Evolutionary conservation across 345 rosid genomes (phyloP).

Genomic region (Gossypium bickii): DNA sequence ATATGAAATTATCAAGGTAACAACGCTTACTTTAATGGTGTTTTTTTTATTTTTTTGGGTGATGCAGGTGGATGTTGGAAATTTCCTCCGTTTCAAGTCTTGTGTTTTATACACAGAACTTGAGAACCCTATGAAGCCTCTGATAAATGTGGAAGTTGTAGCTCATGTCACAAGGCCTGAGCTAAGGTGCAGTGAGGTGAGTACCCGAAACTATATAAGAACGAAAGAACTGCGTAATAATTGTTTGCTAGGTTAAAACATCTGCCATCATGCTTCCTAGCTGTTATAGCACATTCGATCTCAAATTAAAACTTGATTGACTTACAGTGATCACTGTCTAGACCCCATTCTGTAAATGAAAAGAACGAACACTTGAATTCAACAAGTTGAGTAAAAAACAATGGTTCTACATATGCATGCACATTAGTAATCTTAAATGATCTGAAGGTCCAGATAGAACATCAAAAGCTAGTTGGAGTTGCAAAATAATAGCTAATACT

Average conservation of each 20-base stretch:
- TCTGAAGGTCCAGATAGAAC: background rate
- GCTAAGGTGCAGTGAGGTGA: slow-evolving; percentile 84
- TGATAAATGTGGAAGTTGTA: slow-evolving; percentile 79
- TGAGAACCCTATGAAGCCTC: slow-evolving; percentile 56
- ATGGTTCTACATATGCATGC: background rate
- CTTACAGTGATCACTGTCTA: background rate
- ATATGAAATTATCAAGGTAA: background rate
- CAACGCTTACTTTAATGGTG: background rate
- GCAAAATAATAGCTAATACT: background rate
- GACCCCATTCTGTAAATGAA: background rate
- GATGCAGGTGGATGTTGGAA: slow-evolving; percentile 87
- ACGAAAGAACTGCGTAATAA: slow-evolving; percentile 6
- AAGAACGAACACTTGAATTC: background rate
- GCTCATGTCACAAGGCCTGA: slow-evolving; percentile 97
- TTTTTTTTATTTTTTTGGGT: background rate
- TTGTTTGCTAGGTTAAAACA: background rate
- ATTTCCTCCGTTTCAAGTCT: slow-evolving; percentile 85
- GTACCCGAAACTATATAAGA: background rate
- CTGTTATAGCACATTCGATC: background rate
- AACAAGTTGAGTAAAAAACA: background rate
- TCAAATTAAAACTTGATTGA: too few species aligned
- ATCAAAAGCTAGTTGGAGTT: background rate
- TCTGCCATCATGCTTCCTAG: background rate
- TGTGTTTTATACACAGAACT: slow-evolving; percentile 72
- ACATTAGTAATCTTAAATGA: background rate